These are phyloP conservation scores for Fusarium sp. DNA, from an alignment of 2,329 filamentous ascomycete genomes.

Conservation along the genomic window DNA sequence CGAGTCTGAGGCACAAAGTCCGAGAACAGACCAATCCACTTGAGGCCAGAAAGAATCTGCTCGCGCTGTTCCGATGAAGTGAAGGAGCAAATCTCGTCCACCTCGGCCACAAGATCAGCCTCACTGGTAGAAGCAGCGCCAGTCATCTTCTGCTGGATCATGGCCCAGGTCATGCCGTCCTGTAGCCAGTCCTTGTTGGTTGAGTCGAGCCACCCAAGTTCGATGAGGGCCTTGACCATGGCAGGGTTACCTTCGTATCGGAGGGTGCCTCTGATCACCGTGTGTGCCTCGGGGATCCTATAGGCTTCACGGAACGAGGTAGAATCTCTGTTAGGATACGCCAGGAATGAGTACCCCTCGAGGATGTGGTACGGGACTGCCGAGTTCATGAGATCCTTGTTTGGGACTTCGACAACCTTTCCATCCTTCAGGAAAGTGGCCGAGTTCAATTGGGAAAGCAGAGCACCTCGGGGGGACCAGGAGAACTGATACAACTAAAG, in stretches of 20 bases:
- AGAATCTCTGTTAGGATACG: background rate
- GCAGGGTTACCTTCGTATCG: accelerated
- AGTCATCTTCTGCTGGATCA: background rate
- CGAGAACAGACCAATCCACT: background rate
- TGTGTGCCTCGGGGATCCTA: background rate
- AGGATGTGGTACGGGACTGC: background rate
- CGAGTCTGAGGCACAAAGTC: background rate
- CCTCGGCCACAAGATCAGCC: background rate
- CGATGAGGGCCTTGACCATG: background rate
- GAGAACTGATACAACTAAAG: background rate
- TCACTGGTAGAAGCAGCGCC: background rate
- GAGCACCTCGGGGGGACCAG: background rate
- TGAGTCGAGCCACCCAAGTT: background rate
- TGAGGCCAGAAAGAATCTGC: background rate
- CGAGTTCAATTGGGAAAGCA: background rate
- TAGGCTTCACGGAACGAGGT: background rate
- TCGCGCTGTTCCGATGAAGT: background rate
- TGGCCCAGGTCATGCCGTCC: background rate
- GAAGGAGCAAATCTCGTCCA: background rate
- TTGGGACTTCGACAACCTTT: background rate
- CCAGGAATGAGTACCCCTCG: background rate
- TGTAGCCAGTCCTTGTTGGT: background rate
- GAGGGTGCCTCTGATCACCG: background rate
- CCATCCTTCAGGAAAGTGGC: background rate
- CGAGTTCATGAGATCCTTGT: background rate